These are phyloP conservation scores for Boletus holoroseus DNA, from an alignment of 1,284 basidiomycete genomes.

Conservation along the genomic window DNA sequence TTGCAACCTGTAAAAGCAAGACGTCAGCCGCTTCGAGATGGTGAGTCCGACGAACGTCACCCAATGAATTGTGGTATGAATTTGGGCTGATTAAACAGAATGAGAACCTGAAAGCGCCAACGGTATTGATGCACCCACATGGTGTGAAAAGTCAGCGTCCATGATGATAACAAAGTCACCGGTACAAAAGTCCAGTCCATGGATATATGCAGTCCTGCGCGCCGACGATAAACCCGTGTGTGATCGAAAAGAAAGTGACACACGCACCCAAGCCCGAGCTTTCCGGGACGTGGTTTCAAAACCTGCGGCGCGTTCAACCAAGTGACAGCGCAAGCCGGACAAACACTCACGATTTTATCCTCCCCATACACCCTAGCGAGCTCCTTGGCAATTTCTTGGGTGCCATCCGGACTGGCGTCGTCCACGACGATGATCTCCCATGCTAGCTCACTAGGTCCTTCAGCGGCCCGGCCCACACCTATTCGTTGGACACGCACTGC, in stretches of 20 bases:
- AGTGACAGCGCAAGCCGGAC: background rate
- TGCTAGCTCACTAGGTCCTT: conserved; percentile 41
- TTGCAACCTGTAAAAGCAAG: conserved; percentile 51
- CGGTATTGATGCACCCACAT: conserved; percentile 48
- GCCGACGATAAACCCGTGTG: conserved; percentile 2
- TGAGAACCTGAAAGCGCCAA: conserved; percentile 7
- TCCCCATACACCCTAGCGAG: conserved; percentile 75
- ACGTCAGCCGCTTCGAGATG: conserved; percentile 5
- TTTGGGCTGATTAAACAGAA: conserved; percentile 56
- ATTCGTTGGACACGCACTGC: conserved; percentile 48
- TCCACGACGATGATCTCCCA: conserved; percentile 92
- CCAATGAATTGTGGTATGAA: conserved; percentile 86
- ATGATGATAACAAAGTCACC: conserved; percentile 96
- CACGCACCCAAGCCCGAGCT: conserved; percentile 78
- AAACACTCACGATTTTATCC: conserved; percentile 65
- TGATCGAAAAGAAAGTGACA: background rate
- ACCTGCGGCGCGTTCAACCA: conserved; percentile 42
- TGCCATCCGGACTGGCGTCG: conserved; percentile 88
- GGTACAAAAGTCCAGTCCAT: conserved; percentile 81
- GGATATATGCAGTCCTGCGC: conserved; percentile 82
- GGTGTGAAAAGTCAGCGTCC: conserved; percentile 95
- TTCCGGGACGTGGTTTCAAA: conserved; percentile 79
- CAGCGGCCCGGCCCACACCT: conserved; percentile 3
- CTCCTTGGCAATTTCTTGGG: conserved; percentile 80
- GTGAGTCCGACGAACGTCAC: conserved; percentile 34